These are phyloP conservation scores for Xylaria curta DNA, from an alignment of 495 filamentous ascomycete species.

Conservation along the genomic window DNA sequence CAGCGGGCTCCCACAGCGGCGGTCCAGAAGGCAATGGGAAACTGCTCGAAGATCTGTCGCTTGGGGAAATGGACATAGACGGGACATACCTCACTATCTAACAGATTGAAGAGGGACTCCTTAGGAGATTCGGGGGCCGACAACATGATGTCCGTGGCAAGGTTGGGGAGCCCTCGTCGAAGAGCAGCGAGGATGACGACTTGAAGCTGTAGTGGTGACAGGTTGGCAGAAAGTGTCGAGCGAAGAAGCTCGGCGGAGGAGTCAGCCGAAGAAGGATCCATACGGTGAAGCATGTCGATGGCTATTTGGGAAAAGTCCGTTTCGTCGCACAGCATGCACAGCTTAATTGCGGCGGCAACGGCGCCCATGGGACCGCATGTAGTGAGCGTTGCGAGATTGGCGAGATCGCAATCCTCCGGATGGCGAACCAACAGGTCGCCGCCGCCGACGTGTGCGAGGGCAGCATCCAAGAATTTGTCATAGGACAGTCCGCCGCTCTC, in stretches of 20 bases:
- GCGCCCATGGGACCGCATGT: slow-evolving; percentile 7
- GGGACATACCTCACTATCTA: neutral
- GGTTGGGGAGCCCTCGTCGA: neutral
- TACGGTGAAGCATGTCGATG: slow-evolving; percentile 1
- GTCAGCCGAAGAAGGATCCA: neutral
- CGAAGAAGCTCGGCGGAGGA: neutral
- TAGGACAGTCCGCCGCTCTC: neutral
- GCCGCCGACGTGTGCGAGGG: neutral
- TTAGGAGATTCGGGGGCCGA: neutral
- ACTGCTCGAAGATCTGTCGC: neutral
- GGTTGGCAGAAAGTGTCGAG: neutral
- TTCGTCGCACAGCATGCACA: slow-evolving; percentile 15
- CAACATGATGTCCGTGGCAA: neutral
- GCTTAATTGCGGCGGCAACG: slow-evolving; percentile 16
- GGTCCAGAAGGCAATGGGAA: slow-evolving; percentile 3
- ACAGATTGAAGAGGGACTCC: slow-evolving; percentile 6
- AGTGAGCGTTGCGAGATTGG: slow-evolving; percentile 9
- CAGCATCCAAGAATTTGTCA: neutral
- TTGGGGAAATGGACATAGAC: neutral
- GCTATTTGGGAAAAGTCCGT: neutral
- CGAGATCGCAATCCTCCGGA: neutral
- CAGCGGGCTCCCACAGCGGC: slow-evolving; percentile 4
- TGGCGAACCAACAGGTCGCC: neutral
- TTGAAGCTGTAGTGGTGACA: neutral
- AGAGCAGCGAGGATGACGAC: slow-evolving; percentile 7